Conservation (phyloP, 306 rosid species). For the Trifolium subterraneum region DNA sequence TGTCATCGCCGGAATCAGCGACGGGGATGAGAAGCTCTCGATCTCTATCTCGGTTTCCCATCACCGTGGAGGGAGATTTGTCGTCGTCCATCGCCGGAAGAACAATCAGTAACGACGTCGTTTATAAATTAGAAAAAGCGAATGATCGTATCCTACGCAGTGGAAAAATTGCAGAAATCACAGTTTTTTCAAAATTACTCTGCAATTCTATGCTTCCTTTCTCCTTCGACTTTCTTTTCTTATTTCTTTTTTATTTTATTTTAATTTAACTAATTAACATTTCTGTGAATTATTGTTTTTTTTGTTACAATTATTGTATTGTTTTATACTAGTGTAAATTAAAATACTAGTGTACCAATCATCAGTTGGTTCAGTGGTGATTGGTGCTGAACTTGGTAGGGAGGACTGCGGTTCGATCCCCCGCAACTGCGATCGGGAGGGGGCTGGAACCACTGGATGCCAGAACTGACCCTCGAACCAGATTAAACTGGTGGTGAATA, state of each 20-base stretch:
- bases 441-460: no score
- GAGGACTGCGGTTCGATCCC: no score
- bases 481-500: no score
- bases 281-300: background rate
- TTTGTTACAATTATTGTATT: no score
- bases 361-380: no score
- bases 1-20: constrained; percentile 58
- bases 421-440: no score
- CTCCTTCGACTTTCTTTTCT: background rate
- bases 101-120: constrained; percentile 45
- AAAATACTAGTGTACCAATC: no score
- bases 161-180: background rate
- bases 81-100: constrained; percentile 69
- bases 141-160: background rate
- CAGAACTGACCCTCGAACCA: no score
- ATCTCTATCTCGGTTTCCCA: constrained; percentile 83
- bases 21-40: constrained; percentile 95
- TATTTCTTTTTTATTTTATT: no score
- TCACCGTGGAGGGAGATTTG: constrained; percentile 57
- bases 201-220: background rate
- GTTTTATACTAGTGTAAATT: no score
- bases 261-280: background rate
- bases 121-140: constrained; percentile 10
- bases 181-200: constrained; percentile 2
- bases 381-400: no score